Evolutionary conservation across 1,139 yeast species (phyloP), one percentile per base, ranked within the genome.

Genomic region (Trichomonascaceae sp.): DNA sequence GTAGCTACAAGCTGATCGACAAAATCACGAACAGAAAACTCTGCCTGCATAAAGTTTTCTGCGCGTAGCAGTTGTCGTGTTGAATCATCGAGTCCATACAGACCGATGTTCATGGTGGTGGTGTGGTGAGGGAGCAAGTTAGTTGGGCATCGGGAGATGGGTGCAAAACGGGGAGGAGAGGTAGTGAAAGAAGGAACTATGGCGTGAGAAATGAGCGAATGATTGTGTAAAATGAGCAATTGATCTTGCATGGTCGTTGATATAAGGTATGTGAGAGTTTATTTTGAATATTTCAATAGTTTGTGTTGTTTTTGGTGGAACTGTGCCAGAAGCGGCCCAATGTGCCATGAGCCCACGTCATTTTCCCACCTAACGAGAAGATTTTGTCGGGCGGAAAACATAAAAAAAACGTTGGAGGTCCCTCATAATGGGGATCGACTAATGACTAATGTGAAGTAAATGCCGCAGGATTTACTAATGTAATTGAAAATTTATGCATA

Each of bases 1-100:
- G 85, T 90, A 63, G 83, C 83, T 58, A 95, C 83, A 61, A 93
- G 74, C 65, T 82, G 86, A 67, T 91, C 96, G 24, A 93, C 82
- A 67, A 93, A 91, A 53, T 87, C 93, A 60, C 85, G 80, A 8
- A 87, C 89, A 0, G 93, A 80, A 58, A 82, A 77, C 55, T 74
- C 91, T 70, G 75, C 84, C 77, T 58, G 36, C 45, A 38, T 38
- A 64, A 89, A 90, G 63, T 85, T 83, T 62, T 87, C 91, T 47
- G 84, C 73, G 38, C 80, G 80, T 53, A 91, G 79, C 57, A 88
- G 77, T 61, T 77, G 74, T 65, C 84, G 78, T 60, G 89, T 84
- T 58, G 82, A 80, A 43, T 86, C 88, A 66, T 89, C 96, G 57
- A 90, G 68, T 58, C 80, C 82, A 43, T 50, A 45, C 15, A 50